These are phyloP conservation scores for Lablab purpureus DNA, from an alignment of 306 rosid genomes.

Conservation along the genomic window DNA sequence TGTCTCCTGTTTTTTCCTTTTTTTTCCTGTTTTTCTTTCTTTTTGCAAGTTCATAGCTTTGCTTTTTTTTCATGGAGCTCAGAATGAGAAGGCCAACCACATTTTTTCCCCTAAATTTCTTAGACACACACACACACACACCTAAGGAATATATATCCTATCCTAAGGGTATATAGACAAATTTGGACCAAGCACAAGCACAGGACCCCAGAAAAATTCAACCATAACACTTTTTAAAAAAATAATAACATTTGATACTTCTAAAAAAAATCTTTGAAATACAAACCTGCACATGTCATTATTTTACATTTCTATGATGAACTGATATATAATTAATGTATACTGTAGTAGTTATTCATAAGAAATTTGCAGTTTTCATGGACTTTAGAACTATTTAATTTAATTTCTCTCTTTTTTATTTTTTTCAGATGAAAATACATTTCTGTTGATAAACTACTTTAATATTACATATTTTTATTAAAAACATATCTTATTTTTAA, in stretches of 20 bases:
- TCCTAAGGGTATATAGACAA: neutral
- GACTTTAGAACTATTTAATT: no score
- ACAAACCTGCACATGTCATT: conserved; percentile 43
- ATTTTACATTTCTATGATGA: conserved; percentile 27
- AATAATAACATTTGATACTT: neutral
- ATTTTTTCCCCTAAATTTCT: conserved; percentile 37
- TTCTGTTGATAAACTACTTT: no score
- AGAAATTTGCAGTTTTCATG: no score
- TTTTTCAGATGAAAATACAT: no score
- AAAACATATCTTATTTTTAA: no score
- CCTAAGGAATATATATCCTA: conserved; percentile 54
- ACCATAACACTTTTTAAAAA: no score
- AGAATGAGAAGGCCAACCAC: neutral
- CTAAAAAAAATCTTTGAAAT: no score
- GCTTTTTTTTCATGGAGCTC: conserved; percentile 17
- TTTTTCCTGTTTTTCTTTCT: conserved; percentile 13
- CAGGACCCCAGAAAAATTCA: neutral
- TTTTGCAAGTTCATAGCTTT: conserved; percentile 34
- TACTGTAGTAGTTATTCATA: no score
- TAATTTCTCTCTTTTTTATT: no score
- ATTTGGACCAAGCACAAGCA: conserved; percentile 21
- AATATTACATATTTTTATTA: no score
- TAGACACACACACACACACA: neutral
- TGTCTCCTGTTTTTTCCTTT: conserved; percentile 50
- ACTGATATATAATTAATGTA: no score